Conservation (phyloP, 192 early-diverging fungal species). For the Podila epicladia region DNA sequence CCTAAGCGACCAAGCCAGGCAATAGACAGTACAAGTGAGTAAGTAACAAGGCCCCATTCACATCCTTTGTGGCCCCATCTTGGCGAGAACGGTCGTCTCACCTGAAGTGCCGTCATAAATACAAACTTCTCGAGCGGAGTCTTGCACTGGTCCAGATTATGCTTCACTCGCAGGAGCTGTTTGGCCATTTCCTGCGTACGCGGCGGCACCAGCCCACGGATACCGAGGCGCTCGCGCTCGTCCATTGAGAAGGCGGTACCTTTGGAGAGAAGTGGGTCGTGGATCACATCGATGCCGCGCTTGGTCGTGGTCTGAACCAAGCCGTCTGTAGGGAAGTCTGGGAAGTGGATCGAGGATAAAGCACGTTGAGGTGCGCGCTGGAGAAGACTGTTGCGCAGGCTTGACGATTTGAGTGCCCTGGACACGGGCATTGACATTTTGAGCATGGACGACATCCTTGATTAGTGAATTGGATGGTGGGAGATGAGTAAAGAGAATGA, state of each 20-base stretch:
- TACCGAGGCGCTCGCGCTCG: slow-evolving; percentile 61
- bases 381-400: background rate
- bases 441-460: too few relatives aligned
- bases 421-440: background rate
- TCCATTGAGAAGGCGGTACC: slow-evolving; percentile 63
- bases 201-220: slow-evolving; percentile 63
- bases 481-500: too few relatives aligned
- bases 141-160: slow-evolving; percentile 56
- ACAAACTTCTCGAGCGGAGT: slow-evolving; percentile 63
- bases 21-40: too few relatives aligned
- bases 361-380: slow-evolving; percentile 6
- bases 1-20: slow-evolving; percentile 11
- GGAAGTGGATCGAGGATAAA: slow-evolving; percentile 33
- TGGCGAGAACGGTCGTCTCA: background rate
- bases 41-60: too few relatives aligned
- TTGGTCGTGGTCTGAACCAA: slow-evolving; percentile 49
- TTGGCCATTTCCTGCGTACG: slow-evolving; percentile 65
- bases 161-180: slow-evolving; percentile 59
- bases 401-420: background rate
- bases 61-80: too few relatives aligned
- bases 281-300: slow-evolving; percentile 59
- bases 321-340: slow-evolving; percentile 42
- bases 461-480: too few relatives aligned
- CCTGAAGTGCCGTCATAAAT: slow-evolving; percentile 61
- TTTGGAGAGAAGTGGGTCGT: slow-evolving; percentile 63